A percentile compares a stretch with the other conserved stretches of the same genome.
phyloP scores from a whole-genome alignment of 73 alveolate genomes.

The Durusdinium trenchii region DNA sequence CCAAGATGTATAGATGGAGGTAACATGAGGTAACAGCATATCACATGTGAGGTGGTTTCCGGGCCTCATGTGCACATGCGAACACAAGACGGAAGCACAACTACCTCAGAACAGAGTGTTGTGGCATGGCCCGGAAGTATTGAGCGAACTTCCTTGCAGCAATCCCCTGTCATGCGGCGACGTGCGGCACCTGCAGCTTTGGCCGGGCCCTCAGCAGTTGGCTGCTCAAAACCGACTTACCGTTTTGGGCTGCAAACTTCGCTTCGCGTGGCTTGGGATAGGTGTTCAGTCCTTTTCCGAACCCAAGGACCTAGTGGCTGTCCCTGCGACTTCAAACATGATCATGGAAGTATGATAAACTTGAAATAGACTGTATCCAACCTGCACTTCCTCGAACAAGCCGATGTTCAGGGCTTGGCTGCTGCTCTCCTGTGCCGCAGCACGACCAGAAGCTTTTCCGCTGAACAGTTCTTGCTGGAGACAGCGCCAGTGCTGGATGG shows the following conservation, averaged over 20 bases:
- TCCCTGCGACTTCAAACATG: not conserved
- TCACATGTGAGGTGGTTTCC: too few relatives aligned
- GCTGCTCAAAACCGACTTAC: too few relatives aligned
- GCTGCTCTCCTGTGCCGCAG: not conserved
- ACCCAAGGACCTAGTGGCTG: not conserved
- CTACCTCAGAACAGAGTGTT: too few relatives aligned
- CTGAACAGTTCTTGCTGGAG: conserved; percentile 29
- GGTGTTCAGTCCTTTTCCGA: not conserved
- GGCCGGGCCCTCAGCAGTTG: too few relatives aligned
- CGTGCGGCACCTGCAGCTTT: too few relatives aligned
- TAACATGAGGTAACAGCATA: too few relatives aligned
- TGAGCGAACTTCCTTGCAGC: too few relatives aligned
- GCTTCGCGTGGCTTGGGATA: not conserved
- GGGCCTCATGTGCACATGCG: too few relatives aligned
- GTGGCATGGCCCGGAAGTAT: too few relatives aligned
- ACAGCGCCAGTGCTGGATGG: conserved; percentile 44
- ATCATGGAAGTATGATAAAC: not conserved
- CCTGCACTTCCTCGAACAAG: not conserved
- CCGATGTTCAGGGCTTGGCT: conserved; percentile 2
- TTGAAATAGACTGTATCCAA: not conserved
- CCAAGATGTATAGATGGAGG: too few relatives aligned
- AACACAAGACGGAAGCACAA: too few relatives aligned
- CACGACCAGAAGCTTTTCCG: not conserved
- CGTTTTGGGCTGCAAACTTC: not conserved
- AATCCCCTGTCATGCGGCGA: too few relatives aligned